Conservation (phyloP, 2,329 filamentous ascomycete species). For the Trichoderma pleuroti region DNA sequence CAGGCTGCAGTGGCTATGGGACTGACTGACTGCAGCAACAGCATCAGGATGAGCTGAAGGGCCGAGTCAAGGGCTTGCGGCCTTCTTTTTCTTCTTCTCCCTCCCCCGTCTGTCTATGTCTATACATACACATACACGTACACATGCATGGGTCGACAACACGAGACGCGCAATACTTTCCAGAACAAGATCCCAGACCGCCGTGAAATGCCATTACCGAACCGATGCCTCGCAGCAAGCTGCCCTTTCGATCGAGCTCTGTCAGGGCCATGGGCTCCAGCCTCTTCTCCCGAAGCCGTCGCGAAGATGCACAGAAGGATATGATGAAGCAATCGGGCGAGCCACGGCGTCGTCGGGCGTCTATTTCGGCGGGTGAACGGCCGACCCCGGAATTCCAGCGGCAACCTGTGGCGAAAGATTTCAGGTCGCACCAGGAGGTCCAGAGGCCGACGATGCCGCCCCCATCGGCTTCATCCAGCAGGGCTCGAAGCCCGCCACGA, state of each 20-base stretch:
- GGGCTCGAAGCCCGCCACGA: conserved; percentile 9
- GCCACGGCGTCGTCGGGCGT: conserved; percentile 5
- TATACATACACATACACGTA: not conserved
- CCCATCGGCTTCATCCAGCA: not conserved
- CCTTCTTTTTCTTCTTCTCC: not conserved
- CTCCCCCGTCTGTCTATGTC: not conserved
- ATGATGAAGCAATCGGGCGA: conserved; percentile 2
- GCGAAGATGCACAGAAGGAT: not conserved
- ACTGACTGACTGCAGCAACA: not conserved
- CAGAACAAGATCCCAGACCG: not conserved
- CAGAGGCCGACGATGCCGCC: conserved; percentile 8
- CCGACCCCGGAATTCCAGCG: not conserved
- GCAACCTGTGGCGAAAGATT: not conserved
- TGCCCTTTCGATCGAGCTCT: conserved; percentile 20
- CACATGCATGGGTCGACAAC: not conserved
- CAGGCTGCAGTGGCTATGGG: conserved; percentile 16
- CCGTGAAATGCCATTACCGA: conserved; percentile 5
- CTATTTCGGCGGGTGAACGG: not conserved
- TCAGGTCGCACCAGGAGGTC: conserved; percentile 9
- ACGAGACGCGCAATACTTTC: not conserved
- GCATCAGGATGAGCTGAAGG: not conserved
- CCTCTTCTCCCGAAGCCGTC: conserved; percentile 16
- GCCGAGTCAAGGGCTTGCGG: not conserved
- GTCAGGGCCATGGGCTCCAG: conserved; percentile 19
- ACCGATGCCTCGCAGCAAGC: conserved; percentile 17